Conservation (phyloP, 75 land plant genomes). For the Pinus albicaulis region DNA sequence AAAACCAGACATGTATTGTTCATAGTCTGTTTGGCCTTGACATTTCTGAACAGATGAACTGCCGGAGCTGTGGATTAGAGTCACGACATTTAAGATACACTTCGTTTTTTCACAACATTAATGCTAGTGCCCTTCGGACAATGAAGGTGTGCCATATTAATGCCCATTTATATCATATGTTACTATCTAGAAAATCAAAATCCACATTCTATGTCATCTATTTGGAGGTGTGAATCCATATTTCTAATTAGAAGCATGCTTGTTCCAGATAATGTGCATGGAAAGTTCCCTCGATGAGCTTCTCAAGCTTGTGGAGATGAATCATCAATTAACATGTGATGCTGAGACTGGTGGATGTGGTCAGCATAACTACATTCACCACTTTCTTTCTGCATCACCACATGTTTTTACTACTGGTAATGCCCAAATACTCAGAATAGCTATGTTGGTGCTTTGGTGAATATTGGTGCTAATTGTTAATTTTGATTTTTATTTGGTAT, state of each 20-base stretch:
- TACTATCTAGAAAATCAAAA: neutral
- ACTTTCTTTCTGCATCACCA: conserved; percentile 67
- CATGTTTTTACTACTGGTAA: conserved; percentile 86
- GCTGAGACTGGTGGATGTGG: conserved; percentile 83
- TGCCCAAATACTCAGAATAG: neutral
- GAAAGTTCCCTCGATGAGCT: conserved; percentile 81
- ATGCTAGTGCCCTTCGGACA: conserved; percentile 81
- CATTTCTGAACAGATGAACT: conserved; percentile 79
- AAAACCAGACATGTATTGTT: conserved; percentile 58
- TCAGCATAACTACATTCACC: conserved; percentile 69
- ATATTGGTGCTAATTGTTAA: neutral
- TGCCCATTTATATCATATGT: neutral
- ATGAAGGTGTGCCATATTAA: conserved; percentile 54
- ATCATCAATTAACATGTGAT: conserved; percentile 82
- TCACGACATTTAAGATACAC: conserved; percentile 84
- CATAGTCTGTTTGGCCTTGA: conserved; percentile 90
- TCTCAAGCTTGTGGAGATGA: conserved; percentile 75
- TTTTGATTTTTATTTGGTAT: neutral
- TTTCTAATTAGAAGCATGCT: neutral
- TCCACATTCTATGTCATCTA: neutral
- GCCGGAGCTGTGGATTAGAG: conserved; percentile 60
- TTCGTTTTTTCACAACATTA: conserved; percentile 85
- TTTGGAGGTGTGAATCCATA: neutral
- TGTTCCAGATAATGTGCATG: conserved; percentile 45
- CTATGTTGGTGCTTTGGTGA: neutral